These are phyloP conservation scores for Fusarium concolor DNA, from an alignment of 2,329 filamentous ascomycete genomes.

Conservation along the genomic window DNA sequence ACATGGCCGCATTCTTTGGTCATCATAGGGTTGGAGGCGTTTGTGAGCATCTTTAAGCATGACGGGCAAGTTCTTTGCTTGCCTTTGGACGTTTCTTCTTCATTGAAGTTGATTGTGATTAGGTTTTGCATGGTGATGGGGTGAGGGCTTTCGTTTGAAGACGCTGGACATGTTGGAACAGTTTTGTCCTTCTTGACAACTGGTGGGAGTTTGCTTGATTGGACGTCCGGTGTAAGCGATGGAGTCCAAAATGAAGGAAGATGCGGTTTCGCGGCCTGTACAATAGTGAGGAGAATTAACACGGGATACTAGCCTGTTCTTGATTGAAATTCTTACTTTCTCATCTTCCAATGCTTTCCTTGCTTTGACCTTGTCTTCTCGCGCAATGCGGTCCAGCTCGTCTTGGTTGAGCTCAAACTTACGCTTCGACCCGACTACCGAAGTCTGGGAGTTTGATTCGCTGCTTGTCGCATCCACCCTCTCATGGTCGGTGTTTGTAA, in stretches of 20 bases:
- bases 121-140: conserved; percentile 82
- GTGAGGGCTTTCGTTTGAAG: conserved; percentile 74
- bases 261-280: conserved; percentile 70
- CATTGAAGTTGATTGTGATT: conserved; percentile 80
- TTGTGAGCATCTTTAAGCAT: conserved; percentile 85
- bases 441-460: conserved; percentile 13
- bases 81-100: conserved; percentile 68
- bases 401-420: conserved; percentile 82
- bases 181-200: conserved; percentile 72
- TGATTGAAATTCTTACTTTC: conserved; percentile 61
- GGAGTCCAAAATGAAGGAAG: conserved; percentile 95
- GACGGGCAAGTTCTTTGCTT: conserved; percentile 75
- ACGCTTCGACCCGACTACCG: conserved; percentile 64
- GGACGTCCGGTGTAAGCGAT: conserved; percentile 74
- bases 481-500: conserved; percentile 53
- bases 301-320: conserved; percentile 1
- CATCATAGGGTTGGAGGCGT: conserved; percentile 83
- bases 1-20: conserved; percentile 93
- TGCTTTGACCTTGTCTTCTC: conserved; percentile 76
- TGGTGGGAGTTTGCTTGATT: conserved; percentile 62
- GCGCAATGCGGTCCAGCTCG: conserved; percentile 76
- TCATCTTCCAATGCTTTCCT: conserved; percentile 78
- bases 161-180: conserved; percentile 81
- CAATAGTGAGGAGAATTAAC: conserved; percentile 17
- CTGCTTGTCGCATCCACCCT: conserved; percentile 1